These are phyloP conservation scores for Populus deltoides DNA, from an alignment of 345 rosid species.

Conservation along the genomic window DNA sequence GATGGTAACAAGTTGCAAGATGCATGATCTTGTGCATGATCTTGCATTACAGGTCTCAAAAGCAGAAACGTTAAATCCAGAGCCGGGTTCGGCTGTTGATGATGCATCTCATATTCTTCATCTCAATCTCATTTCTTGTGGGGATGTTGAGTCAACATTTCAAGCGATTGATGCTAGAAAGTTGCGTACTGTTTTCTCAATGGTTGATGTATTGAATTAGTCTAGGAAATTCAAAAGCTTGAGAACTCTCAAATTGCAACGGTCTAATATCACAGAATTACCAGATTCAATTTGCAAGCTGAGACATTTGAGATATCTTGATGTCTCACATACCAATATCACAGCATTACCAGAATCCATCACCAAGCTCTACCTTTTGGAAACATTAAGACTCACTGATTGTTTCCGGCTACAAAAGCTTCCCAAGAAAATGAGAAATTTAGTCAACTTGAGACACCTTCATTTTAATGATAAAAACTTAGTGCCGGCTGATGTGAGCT, in stretches of 20 bases:
- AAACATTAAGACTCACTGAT: conserved; percentile 6
- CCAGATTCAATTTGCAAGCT: conserved; percentile 12
- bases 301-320: conserved; percentile 26
- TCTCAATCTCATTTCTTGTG: not conserved
- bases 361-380: conserved; percentile 12
- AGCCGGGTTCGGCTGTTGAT: not conserved
- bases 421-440: not conserved
- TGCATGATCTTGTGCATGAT: no score
- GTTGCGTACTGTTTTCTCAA: not conserved
- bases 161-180: no score
- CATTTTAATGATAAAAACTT: no score
- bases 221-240: not conserved
- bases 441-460: not conserved
- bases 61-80: not conserved
- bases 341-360: not conserved
- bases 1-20: no score
- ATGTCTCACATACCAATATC: conserved; percentile 6
- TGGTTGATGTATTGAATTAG: not conserved
- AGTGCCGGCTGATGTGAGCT: not conserved
- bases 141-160: not conserved
- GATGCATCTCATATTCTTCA: not conserved
- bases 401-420: not conserved
- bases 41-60: conserved; percentile 19
- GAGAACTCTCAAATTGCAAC: not conserved
- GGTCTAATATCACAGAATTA: not conserved